Base-by-base conservation (phyloP, 345 rosid species). In the Eucalyptus cloeziana region DNA sequence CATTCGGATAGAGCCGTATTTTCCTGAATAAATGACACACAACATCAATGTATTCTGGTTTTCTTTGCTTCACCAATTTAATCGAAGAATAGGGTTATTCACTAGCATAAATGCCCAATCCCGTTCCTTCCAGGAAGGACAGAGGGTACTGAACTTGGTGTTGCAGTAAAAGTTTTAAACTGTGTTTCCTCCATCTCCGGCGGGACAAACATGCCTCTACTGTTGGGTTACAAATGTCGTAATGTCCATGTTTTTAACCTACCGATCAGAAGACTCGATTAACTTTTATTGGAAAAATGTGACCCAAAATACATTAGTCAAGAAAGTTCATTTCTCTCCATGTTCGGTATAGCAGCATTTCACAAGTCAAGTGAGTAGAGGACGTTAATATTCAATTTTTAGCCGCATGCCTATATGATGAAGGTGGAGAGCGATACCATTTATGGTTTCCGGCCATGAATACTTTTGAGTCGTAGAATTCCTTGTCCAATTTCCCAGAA, bases 1-100 rank as follows among this genome's bases (percentile, higher is more conserved):
- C 94, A 30, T 44, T 71, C 0, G 92, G 94, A 91, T 90, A 90
- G 64, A 94, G 85, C 47, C 87, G 69, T 60, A 94, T 90, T 87
- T 88, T 91, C 95, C 95, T 94, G 92, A 47, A 37, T 43, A 21
- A 69, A 69, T 69, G 80, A 31, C 22, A 19, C 80, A 33, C 10
- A 64, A 7, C 21, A n/a, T 69, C 80, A 33, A 69, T 33, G 24
- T 69, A 33, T 33, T 69, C 80, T 33, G 25, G 80, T 69, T 69
- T 64, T 69, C 80, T 33, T 8, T 5, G 3, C 80, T 69, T 69
- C 80, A 69, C 44, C 37, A 69, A 10, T 21, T 69, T 33, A 30
- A 64, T 64, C 3, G 9, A 30, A 30, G 17, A 64, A 64, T 64
- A 17, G 44, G 37, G 44, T 69, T 2, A 69, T 69, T 69, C 80